These are phyloP conservation scores for Aspergillus pseudotamarii DNA, from an alignment of 2,329 filamentous ascomycete genomes.

Conservation along the genomic window DNA sequence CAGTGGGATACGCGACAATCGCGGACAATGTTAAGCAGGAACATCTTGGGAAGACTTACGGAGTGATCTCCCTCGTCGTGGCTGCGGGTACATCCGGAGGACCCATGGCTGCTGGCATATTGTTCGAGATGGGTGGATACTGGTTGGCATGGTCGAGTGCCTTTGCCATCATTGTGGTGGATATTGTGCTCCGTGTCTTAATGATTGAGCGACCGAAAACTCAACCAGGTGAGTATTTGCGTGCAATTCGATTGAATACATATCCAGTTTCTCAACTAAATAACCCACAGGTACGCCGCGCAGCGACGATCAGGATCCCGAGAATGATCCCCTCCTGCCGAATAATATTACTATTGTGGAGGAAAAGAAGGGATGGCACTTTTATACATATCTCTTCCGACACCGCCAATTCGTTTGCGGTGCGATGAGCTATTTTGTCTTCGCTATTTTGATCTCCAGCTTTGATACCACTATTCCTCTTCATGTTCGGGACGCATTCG, in stretches of 20 bases:
- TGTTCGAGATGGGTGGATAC: constrained; percentile 33
- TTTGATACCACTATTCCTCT: constrained; percentile 61
- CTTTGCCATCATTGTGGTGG: constrained; percentile 27
- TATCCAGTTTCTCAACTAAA: background rate
- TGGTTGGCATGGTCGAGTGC: constrained; percentile 34
- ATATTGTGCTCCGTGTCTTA: constrained; percentile 32
- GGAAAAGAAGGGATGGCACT: constrained; percentile 14
- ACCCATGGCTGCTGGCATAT: constrained; percentile 30
- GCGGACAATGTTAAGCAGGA: constrained; percentile 28
- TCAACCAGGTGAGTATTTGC: background rate
- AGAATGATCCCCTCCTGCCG: constrained; percentile 15
- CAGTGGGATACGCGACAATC: constrained; percentile 32
- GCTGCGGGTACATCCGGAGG: constrained; percentile 30
- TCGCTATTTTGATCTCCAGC: constrained; percentile 55
- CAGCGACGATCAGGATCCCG: background rate
- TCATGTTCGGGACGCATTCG: constrained; percentile 56
- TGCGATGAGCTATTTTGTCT: constrained; percentile 48
- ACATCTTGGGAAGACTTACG: constrained; percentile 29
- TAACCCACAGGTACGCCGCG: background rate
- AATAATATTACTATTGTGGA: background rate
- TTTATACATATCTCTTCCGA: constrained; percentile 44
- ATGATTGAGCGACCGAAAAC: constrained; percentile 20
- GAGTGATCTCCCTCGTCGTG: constrained; percentile 27
- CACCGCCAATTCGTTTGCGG: constrained; percentile 47
- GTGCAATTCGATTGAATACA: background rate